Percentiles rank a stretch among this genome's conserved stretches.
phyloP scores from a whole-genome alignment of 148 eudicot species.

The Pharnaceum exiguum region DNA sequence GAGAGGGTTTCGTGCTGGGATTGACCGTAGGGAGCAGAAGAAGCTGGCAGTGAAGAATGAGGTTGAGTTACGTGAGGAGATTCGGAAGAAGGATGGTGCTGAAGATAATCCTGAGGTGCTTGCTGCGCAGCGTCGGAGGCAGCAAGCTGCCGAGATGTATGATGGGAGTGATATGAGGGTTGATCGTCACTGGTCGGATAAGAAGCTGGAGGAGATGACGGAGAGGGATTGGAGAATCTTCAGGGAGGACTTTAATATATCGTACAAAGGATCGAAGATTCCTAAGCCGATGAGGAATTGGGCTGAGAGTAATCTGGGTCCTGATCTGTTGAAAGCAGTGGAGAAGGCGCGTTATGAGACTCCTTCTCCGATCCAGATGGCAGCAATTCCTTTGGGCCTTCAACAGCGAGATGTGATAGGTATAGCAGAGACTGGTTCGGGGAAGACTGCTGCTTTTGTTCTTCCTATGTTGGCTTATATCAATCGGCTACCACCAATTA shows the following conservation, averaged over 20 bases:
- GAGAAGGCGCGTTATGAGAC: constrained; percentile 55
- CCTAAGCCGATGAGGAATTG: constrained; percentile 83
- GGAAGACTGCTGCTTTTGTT: constrained; percentile 66
- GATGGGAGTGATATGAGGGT: constrained; percentile 60
- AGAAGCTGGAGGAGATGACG: constrained; percentile 59
- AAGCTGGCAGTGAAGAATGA: constrained; percentile 40
- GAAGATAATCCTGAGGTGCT: constrained; percentile 37
- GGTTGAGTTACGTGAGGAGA: constrained; percentile 36
- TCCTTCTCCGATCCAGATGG: constrained; percentile 63
- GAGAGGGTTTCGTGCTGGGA: constrained; percentile 43
- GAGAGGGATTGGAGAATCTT: constrained; percentile 90
- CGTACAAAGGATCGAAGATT: constrained; percentile 74
- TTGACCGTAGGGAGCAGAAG: constrained; percentile 45
- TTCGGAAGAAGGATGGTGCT: constrained; percentile 31
- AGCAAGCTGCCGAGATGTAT: constrained; percentile 55
- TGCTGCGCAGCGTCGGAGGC: constrained; percentile 48
- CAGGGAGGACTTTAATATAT: constrained; percentile 74
- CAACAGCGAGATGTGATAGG: constrained; percentile 63
- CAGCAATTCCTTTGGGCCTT: constrained; percentile 58
- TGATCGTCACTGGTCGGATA: constrained; percentile 60
- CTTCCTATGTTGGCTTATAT: constrained; percentile 64
- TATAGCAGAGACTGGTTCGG: constrained; percentile 59
- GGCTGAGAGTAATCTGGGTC: constrained; percentile 62
- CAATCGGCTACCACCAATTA: constrained; percentile 49
- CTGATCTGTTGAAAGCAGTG: constrained; percentile 68